Evolutionary conservation across 768 basidiomycete species (phyloP).

Genomic region (Leccinum olivaceopallidum): DNA sequence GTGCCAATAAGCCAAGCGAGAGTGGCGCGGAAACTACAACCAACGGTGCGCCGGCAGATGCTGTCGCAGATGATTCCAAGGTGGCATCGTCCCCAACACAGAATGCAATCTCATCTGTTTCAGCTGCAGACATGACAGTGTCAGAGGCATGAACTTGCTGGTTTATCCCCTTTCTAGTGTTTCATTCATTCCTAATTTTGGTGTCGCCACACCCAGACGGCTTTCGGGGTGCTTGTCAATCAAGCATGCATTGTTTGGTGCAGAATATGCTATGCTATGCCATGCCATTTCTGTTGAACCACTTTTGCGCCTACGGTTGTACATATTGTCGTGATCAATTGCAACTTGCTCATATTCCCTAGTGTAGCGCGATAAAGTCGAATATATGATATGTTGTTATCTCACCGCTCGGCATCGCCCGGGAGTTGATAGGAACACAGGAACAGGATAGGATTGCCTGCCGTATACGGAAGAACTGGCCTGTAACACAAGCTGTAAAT

Average conservation of each 20-base stretch:
- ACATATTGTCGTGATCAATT: conserved; percentile 30
- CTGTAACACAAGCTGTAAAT: not conserved
- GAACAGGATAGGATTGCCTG: not conserved
- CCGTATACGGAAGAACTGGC: not conserved
- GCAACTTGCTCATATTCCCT: conserved; percentile 29
- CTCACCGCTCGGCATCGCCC: conserved; percentile 5
- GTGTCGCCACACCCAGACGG: conserved; percentile 13
- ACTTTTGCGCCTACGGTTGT: conserved; percentile 25
- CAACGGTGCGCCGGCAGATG: conserved; percentile 29
- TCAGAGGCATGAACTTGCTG: conserved; percentile 36
- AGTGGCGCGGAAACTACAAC: conserved; percentile 29
- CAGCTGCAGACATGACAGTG: conserved; percentile 42
- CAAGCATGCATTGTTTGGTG: conserved; percentile 25
- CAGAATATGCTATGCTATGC: conserved; percentile 14
- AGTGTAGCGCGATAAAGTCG: conserved; percentile 22
- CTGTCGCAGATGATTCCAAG: conserved; percentile 25
- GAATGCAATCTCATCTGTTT: conserved; percentile 31
- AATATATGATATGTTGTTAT: conserved; percentile 19
- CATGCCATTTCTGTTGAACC: conserved; percentile 24
- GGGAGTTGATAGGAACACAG: not conserved
- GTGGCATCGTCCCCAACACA: conserved; percentile 23
- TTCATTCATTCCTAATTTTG: conserved; percentile 18
- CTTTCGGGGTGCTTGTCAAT: conserved; percentile 14
- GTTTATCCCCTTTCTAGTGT: conserved; percentile 11
- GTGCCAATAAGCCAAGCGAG: conserved; percentile 35